A percentile compares a stretch with the other conserved stretches of the same genome.
phyloP scores from a whole-genome alignment of 169 alveolate species.

The Eimeria acervulina region DNA sequence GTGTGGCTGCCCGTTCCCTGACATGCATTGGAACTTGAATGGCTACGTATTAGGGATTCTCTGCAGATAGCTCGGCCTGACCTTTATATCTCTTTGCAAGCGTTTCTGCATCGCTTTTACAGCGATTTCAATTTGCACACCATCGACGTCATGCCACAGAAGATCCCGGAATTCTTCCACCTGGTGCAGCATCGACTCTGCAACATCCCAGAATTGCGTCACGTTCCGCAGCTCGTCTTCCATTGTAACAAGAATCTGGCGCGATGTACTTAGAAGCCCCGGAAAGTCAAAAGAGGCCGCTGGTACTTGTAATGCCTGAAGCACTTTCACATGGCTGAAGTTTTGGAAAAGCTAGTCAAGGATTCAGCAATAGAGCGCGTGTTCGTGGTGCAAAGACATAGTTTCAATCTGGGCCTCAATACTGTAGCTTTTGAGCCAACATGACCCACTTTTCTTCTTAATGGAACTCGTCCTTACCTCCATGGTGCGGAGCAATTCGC shows the following conservation, averaged over 20 bases:
- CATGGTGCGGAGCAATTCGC: slow-evolving; percentile 87
- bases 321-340: background rate
- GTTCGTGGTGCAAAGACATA: background rate
- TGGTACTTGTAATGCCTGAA: slow-evolving; percentile 89
- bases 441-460: background rate
- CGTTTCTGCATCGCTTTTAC: slow-evolving; percentile 90
- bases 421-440: background rate
- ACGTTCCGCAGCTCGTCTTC: slow-evolving; percentile 92
- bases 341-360: background rate
- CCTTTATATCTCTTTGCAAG: slow-evolving; percentile 87
- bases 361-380: background rate
- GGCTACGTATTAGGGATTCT: background rate
- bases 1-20: background rate
- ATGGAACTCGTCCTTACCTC: slow-evolving; percentile 55
- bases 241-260: slow-evolving; percentile 89
- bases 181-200: slow-evolving; percentile 88
- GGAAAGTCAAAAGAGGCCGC: slow-evolving; percentile 95
- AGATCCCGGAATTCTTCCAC: slow-evolving; percentile 90
- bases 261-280: slow-evolving; percentile 92
- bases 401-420: background rate
- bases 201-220: slow-evolving; percentile 94
- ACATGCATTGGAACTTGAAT: background rate
- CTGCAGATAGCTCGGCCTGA: background rate
- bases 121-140: slow-evolving; percentile 95
- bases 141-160: slow-evolving; percentile 92